Evolutionary conservation across 306 rosid species (phyloP).

Genomic region (Trifolium repens): DNA sequence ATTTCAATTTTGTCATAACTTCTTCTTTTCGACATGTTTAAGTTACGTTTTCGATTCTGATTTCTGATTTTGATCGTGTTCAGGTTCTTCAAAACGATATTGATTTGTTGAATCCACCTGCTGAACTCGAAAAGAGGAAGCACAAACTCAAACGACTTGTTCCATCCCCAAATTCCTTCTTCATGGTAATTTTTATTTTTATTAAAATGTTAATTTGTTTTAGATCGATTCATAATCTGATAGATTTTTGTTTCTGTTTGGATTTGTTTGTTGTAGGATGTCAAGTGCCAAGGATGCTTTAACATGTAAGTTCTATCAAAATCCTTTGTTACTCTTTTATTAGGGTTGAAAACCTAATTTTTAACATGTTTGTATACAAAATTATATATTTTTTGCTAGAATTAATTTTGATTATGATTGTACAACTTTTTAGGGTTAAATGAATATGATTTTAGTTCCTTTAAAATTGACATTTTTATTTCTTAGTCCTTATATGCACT

Average conservation of each 20-base stretch:
- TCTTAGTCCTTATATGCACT: too few species aligned
- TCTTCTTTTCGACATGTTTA: too few species aligned
- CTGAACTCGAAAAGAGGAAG: constrained; percentile 56
- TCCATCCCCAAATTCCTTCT: constrained; percentile 59
- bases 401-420: neutral
- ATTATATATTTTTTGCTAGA: neutral
- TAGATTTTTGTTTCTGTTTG: neutral
- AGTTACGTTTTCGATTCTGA: neutral
- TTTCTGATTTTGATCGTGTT: neutral
- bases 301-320: constrained; percentile 49
- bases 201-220: neutral
- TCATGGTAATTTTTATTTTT: constrained; percentile 48
- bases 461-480: too few species aligned
- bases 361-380: neutral
- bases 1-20: too few species aligned
- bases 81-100: constrained; percentile 62
- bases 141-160: constrained; percentile 63
- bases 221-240: neutral
- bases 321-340: neutral
- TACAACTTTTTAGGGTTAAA: too few species aligned
- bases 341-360: neutral
- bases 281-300: constrained; percentile 61
- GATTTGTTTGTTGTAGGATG: constrained; percentile 46
- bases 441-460: too few species aligned
- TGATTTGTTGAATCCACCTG: constrained; percentile 59